Conservation (phyloP, 1,139 yeast species). For the Komagataea norvegica region DNA sequence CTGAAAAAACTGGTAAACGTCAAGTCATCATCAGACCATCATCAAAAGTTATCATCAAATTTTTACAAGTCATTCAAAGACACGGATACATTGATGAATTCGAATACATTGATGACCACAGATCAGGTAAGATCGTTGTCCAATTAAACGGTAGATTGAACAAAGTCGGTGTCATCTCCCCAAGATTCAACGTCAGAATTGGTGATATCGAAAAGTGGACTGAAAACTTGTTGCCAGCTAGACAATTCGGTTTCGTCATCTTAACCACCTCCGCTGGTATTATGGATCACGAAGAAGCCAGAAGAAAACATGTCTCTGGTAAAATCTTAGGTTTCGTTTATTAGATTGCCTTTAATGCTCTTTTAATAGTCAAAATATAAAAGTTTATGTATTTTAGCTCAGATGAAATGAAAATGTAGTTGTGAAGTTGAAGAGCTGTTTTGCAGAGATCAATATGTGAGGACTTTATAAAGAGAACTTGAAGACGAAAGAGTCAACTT, state of each 20-base stretch:
- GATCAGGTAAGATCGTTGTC: conserved; percentile 96
- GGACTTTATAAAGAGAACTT: neutral
- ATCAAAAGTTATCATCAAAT: conserved; percentile 96
- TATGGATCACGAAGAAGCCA: conserved; percentile 99
- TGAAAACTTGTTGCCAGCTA: conserved; percentile 94
- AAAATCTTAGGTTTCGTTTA: conserved; percentile 96
- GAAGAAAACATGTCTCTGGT: conserved; percentile 99
- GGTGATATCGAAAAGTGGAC: conserved; percentile 98
- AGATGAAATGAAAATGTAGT: neutral
- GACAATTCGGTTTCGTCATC: conserved; percentile 98
- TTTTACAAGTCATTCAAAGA: conserved; percentile 95
- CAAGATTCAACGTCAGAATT: conserved; percentile 95
- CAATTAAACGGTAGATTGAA: conserved; percentile 97
- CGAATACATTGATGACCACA: conserved; percentile 98
- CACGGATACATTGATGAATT: conserved; percentile 99
- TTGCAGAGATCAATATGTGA: too few relatives aligned
- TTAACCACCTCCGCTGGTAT: conserved; percentile 99
- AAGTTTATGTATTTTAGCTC: conserved; percentile 13
- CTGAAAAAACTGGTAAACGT: conserved; percentile 99
- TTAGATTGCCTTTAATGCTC: conserved; percentile 35
- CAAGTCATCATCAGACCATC: conserved; percentile 99
- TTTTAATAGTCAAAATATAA: conserved; percentile 10
- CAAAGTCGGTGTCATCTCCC: conserved; percentile 98
- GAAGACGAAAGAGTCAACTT: too few relatives aligned
- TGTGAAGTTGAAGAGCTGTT: too few relatives aligned